Conservation (phyloP, 1,284 basidiomycete genomes). For the Paramarasmius palmivorus region DNA sequence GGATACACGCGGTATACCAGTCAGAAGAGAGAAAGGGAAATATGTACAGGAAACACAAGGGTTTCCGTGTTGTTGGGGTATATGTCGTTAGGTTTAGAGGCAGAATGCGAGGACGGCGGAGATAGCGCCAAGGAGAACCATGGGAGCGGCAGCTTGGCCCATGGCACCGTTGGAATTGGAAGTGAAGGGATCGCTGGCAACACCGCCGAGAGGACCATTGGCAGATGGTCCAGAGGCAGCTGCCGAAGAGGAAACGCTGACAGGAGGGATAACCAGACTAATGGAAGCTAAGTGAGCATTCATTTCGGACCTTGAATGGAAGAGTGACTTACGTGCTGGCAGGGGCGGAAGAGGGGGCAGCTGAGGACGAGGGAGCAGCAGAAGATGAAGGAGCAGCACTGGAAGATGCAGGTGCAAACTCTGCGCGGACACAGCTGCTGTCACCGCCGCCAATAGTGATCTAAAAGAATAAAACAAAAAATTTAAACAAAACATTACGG, state of each 20-base stretch:
- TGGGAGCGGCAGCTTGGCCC: constrained; percentile 5
- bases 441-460: constrained; percentile 55
- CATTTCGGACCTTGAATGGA: background rate
- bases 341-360: background rate
- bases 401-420: constrained; percentile 17
- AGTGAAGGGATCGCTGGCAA: constrained; percentile 9
- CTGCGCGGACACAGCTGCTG: constrained; percentile 43
- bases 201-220: constrained; percentile 11
- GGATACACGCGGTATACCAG: constrained; percentile 6
- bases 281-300: background rate
- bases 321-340: constrained; percentile 10
- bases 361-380: constrained; percentile 17
- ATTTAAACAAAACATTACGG: constrained; percentile 4
- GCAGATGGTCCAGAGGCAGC: background rate
- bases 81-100: constrained; percentile 12
- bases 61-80: constrained; percentile 6
- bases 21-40: constrained; percentile 9
- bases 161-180: constrained; percentile 10
- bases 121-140: constrained; percentile 12
- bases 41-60: background rate
- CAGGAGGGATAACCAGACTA: constrained; percentile 11
- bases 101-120: constrained; percentile 9
- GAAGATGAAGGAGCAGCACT: constrained; percentile 22
- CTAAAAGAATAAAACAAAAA: constrained; percentile 32
- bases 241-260: background rate